Evolutionary conservation across 1,139 yeast species (phyloP).

Genomic region (Blastobotrys elegans): DNA sequence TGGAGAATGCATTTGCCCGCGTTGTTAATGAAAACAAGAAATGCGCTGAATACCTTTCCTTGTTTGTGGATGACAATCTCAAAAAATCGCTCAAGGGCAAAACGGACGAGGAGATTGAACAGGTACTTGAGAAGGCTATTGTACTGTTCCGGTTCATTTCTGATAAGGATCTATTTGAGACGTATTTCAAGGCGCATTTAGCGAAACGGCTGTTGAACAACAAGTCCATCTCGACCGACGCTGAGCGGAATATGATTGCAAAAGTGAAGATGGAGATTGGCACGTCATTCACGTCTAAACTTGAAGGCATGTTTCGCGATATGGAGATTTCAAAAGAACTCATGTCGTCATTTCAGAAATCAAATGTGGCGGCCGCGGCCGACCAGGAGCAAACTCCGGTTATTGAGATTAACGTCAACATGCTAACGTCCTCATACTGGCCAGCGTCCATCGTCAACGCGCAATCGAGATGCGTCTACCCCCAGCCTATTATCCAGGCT

Average conservation of each 20-base stretch:
- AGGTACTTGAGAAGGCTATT: conserved; percentile 51
- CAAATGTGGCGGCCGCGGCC: conserved; percentile 15
- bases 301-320: conserved; percentile 86
- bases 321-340: conserved; percentile 62
- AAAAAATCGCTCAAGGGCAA: conserved; percentile 54
- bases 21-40: conserved; percentile 55
- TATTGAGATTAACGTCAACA: conserved; percentile 47
- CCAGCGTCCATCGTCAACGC: conserved; percentile 55
- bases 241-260: conserved; percentile 67
- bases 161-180: conserved; percentile 87
- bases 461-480: conserved; percentile 50
- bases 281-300: conserved; percentile 67
- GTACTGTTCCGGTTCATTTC: conserved; percentile 61
- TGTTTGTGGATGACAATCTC: conserved; percentile 68
- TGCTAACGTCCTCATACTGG: conserved; percentile 56
- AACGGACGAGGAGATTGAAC: conserved; percentile 51
- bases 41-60: conserved; percentile 68
- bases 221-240: conserved; percentile 49
- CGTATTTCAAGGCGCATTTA: conserved; percentile 78
- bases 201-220: conserved; percentile 72
- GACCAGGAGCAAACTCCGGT: conserved; percentile 21
- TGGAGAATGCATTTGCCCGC: conserved; percentile 58
- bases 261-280: conserved; percentile 77
- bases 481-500: conserved; percentile 43
- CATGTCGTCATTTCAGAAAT: conserved; percentile 41